Conservation (phyloP, 2,329 filamentous ascomycete species). For the Colletotrichum scovillei region DNA sequence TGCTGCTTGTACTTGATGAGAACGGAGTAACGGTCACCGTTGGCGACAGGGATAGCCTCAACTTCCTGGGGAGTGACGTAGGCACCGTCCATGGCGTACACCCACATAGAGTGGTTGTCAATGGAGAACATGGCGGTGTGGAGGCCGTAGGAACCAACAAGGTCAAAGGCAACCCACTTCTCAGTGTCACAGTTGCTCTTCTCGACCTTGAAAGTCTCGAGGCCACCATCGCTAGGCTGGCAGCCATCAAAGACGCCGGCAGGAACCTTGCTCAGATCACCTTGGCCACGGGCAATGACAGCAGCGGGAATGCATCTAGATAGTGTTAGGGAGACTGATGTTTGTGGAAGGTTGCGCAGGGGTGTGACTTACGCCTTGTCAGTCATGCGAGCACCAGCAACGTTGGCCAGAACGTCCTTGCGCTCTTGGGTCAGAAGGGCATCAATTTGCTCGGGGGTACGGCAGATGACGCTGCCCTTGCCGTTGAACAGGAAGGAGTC, state of each 20-base stretch:
- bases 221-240: slow-evolving; percentile 54
- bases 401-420: slow-evolving; percentile 41
- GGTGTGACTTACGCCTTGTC: slow-evolving; percentile 51
- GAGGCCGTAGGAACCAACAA: slow-evolving; percentile 64
- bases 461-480: slow-evolving; percentile 66
- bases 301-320: slow-evolving; percentile 51
- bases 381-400: slow-evolving; percentile 47
- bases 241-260: slow-evolving; percentile 58
- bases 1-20: slow-evolving; percentile 58
- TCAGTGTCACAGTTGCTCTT: slow-evolving; percentile 45
- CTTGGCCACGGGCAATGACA: slow-evolving; percentile 48
- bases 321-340: neutral
- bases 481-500: slow-evolving; percentile 73
- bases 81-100: slow-evolving; percentile 65
- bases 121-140: slow-evolving; percentile 59
- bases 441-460: slow-evolving; percentile 55
- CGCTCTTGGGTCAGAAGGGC: slow-evolving; percentile 48
- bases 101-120: slow-evolving; percentile 63
- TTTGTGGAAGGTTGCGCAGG: neutral
- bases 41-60: slow-evolving; percentile 49
- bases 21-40: slow-evolving; percentile 65
- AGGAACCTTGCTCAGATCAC: slow-evolving; percentile 53
- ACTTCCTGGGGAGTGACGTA: slow-evolving; percentile 62
- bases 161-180: slow-evolving; percentile 66
- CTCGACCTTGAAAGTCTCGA: slow-evolving; percentile 52